A percentile compares a stretch with the other conserved stretches of the same genome.
Conservation (phyloP, 495 filamentous ascomycete genomes). For the Trichoderma erinaceum region DNA sequence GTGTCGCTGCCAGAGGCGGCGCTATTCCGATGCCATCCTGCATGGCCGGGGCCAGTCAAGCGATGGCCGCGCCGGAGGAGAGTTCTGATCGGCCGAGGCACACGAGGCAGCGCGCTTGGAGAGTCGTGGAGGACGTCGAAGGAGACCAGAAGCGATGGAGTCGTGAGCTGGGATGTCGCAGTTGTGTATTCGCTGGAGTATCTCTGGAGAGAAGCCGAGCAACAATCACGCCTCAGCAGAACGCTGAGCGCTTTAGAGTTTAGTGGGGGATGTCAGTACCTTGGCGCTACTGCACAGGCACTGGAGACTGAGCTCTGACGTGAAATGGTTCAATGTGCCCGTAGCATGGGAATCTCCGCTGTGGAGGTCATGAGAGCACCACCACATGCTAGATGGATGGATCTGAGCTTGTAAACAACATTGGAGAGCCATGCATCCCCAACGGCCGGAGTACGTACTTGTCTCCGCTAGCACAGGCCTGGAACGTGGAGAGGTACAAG, state of each 20-base stretch:
- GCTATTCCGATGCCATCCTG: conserved; percentile 7
- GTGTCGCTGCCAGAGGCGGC: conserved; percentile 12
- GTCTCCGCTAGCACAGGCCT: no score
- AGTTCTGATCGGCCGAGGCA: not conserved
- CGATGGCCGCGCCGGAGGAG: not conserved
- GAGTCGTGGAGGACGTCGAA: not conserved
- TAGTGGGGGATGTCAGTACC: no score
- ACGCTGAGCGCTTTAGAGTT: no score
- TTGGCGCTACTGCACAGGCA: not conserved
- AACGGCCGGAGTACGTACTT: no score
- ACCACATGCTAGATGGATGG: not conserved
- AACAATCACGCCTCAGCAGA: no score
- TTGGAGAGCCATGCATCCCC: not conserved
- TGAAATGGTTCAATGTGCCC: not conserved
- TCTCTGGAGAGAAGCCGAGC: no score
- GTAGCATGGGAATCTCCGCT: not conserved
- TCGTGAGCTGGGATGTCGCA: not conserved
- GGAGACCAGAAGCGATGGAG: not conserved
- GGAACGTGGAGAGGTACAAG: no score
- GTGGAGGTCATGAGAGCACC: not conserved
- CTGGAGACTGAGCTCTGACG: not conserved
- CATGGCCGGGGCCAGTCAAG: conserved; percentile 12
- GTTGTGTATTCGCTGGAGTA: no score
- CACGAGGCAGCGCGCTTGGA: not conserved
- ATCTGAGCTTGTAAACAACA: not conserved